Evolutionary conservation across 441 rosid species (phyloP), one percentile per base, ranked within the genome.

Genomic region (Arabidopsis hybrid): DNA sequence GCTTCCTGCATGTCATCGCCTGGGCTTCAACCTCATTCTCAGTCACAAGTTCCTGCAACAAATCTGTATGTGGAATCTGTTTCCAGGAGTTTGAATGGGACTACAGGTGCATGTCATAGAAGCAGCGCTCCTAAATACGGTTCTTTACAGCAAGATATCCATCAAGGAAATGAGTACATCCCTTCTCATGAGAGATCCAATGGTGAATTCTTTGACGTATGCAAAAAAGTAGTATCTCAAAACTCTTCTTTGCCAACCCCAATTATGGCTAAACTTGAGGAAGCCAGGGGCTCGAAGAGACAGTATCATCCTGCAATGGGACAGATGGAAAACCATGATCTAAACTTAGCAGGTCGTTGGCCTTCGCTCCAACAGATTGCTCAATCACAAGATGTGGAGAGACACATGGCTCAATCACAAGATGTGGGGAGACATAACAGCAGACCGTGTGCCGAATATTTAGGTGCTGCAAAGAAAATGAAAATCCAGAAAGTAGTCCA

Each of bases 261-360:
- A 60, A 45, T 46, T 65, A 43, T 74, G 50, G 46, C 81, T 58
- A 65, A 80, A 59, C 67, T 32, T 38, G 66, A 40, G 67, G 89
- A 74, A 80, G 80, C 79, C 66, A 83, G 79, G 56, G 86, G 88
- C 39, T 78, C 78, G 74, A 85, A 84, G 84, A 84, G 92, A 83
- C 84, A 67, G 52, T 74, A 78, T 58, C 52, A 50, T 78, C 80
- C 69, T 61, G 72, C 73, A 38, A 71, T 65, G 58, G 83, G 81
- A 77, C 83, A 85, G 72, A 75, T 55, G 66, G 82, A 73, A 32
- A 77, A 73, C 16, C 51, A 63, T 61, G 67, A 59, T 16, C 56
- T 73, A 49, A 76, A 78, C 72, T 59, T 79, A 60, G 62, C 31
- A 57, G 69, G 70, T 56, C 65, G 78, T 36, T 77, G 81, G 52